Base-by-base conservation (phyloP, 2,329 filamentous ascomycete genomes). In the Setomelanomma holmii region DNA sequence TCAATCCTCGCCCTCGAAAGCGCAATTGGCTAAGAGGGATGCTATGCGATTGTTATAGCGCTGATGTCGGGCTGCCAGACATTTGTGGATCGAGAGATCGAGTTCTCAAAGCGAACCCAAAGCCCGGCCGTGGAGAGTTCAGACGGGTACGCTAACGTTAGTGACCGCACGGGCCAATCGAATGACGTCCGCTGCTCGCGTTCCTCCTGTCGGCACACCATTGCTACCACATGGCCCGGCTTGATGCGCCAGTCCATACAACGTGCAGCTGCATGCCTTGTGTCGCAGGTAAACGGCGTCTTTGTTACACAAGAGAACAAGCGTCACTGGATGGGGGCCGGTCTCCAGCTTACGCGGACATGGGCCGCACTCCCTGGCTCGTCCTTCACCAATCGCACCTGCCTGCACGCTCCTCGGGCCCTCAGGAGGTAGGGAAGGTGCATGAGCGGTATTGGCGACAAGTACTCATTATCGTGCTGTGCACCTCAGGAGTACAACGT, bases 1-100 rank as follows among this genome's bases (percentile, higher is more conserved):
- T n/a, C n/a, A 16, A 12, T 22, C n/a, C 20, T 20, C n/a, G 3
- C 12, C 36, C 10, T 19, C 36, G 10, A 19, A 5, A 40, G 36
- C 36, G 19, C 21, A 40, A 7, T 17, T 16, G 21, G 35, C 19
- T 20, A 12, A 40, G 36, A 40, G 21, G 16, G 8, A 23, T 41
- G 20, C 7, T 23, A 24, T n/a, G 39, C 16, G 19, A 45, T 23
- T 40, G 23, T 22, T 36, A 21, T 21, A 14, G 44, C 19, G 45
- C 45, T 58, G 51, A 53, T 48, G 53, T 60, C 40, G 44, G 23
- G 10, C 40, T 45, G 50, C 44, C 36, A 43, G 49, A 45, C 45
- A 38, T 39, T 36, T 49, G 49, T 24, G 47, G 40, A 60, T 58
- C 55, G 62, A 53, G 60, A 58, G 56, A 64, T 58, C 34, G 52